These are phyloP conservation scores for Pythium oligandrum DNA, from an alignment of 352 stramenopile genomes.

Conservation along the genomic window DNA sequence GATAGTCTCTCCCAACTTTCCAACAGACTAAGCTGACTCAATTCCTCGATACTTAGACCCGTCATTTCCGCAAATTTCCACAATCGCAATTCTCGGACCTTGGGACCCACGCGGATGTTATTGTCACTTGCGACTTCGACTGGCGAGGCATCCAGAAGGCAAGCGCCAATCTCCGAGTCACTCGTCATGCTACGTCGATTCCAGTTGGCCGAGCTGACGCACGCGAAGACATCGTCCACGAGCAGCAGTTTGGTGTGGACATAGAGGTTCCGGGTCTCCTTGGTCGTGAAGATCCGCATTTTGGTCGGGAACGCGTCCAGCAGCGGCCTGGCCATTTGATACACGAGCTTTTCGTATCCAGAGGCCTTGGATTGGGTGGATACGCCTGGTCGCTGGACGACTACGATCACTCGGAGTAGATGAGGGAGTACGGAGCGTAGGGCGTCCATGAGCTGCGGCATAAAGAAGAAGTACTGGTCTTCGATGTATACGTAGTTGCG, in stretches of 20 bases:
- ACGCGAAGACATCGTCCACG: slow-evolving; percentile 81
- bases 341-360: slow-evolving; percentile 63
- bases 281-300: slow-evolving; percentile 55
- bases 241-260: slow-evolving; percentile 78
- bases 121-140: neutral
- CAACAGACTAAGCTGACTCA: slow-evolving; percentile 1
- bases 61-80: slow-evolving; percentile 7
- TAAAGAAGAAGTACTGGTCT: slow-evolving; percentile 68
- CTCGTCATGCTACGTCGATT: slow-evolving; percentile 86
- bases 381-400: slow-evolving; percentile 32
- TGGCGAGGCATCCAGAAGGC: slow-evolving; percentile 1
- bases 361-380: slow-evolving; percentile 29
- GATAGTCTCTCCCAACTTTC: neutral
- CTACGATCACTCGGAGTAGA: slow-evolving; percentile 44
- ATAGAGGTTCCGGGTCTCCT: slow-evolving; percentile 47
- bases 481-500: slow-evolving; percentile 67
- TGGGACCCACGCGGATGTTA: neutral
- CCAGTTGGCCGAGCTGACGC: slow-evolving; percentile 89
- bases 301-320: slow-evolving; percentile 45
- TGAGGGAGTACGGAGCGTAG: slow-evolving; percentile 36
- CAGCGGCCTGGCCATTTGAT: slow-evolving; percentile 54
- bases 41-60: neutral
- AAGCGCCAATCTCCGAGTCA: slow-evolving; percentile 58
- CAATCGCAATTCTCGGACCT: slow-evolving; percentile 5
- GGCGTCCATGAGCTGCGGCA: slow-evolving; percentile 49